Percentiles rank a stretch among this genome's conserved stretches.
Evolutionary conservation across 495 filamentous ascomycete genomes (phyloP).

Genomic region (Penicillium longicatenatum): DNA sequence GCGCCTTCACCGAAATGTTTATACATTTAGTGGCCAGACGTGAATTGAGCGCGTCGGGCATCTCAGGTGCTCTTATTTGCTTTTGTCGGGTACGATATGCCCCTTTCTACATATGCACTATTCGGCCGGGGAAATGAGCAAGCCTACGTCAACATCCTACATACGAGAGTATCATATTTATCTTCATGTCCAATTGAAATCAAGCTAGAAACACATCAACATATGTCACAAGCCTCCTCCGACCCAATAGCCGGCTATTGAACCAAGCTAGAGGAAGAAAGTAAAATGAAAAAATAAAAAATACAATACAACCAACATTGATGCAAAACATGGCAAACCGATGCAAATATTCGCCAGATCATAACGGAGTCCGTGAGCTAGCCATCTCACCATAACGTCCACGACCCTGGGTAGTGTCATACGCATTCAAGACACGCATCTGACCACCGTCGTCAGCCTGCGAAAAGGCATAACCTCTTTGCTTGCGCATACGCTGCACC

Average conservation of each 20-base stretch:
- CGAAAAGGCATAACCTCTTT: constrained; percentile 97
- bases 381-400: constrained; percentile 97
- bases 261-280: constrained; percentile 13
- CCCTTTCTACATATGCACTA: no score
- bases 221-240: constrained; percentile 25
- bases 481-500: constrained; percentile 98
- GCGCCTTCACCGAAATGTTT: no score
- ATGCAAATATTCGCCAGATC: constrained; percentile 26
- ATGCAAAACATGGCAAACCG: constrained; percentile 21
- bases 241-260: constrained; percentile 21
- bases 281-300: constrained; percentile 14
- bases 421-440: constrained; percentile 90
- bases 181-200: constrained; percentile 20
- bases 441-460: constrained; percentile 85
- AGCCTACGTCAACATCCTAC: no score
- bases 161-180: background rate
- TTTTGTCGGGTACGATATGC: no score
- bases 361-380: constrained; percentile 58
- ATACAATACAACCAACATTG: constrained; percentile 23
- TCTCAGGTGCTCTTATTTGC: no score
- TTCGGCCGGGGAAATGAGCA: no score
- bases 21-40: no score
- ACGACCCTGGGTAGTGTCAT: constrained; percentile 91
- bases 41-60: no score
- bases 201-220: constrained; percentile 21